These are phyloP conservation scores for Trichoderma erinaceum DNA, from an alignment of 495 filamentous ascomycete genomes.

Conservation along the genomic window DNA sequence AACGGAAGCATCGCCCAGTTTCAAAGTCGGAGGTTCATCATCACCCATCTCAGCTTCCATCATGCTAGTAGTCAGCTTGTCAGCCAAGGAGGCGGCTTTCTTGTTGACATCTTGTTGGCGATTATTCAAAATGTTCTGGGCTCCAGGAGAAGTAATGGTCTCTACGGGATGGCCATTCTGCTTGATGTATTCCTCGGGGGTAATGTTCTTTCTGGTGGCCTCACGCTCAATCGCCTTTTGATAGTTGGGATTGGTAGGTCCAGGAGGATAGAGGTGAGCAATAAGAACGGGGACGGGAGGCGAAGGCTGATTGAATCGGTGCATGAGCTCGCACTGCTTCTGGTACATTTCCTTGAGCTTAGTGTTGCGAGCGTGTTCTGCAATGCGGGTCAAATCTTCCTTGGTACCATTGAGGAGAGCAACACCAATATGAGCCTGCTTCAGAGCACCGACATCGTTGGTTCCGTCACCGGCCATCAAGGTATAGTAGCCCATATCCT, in stretches of 20 bases:
- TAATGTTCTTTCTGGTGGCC: conserved; percentile 62
- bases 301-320: conserved; percentile 81
- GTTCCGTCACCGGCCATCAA: conserved; percentile 99
- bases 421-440: conserved; percentile 96
- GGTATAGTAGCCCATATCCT: conserved; percentile 94
- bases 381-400: conserved; percentile 83
- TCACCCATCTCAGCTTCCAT: conserved; percentile 87
- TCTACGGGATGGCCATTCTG: conserved; percentile 43
- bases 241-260: conserved; percentile 89
- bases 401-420: conserved; percentile 92
- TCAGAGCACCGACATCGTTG: conserved; percentile 95
- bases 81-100: conserved; percentile 71
- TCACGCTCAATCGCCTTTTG: conserved; percentile 86
- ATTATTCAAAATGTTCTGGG: conserved; percentile 58
- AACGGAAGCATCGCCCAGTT: conserved; percentile 94
- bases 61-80: conserved; percentile 80
- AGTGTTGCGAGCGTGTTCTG: conserved; percentile 83
- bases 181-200: conserved; percentile 37
- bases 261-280: conserved; percentile 90
- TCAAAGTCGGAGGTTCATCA: conserved; percentile 88
- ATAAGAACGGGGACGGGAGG: conserved; percentile 87
- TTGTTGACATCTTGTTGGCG: conserved; percentile 60
- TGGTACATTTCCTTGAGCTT: conserved; percentile 99
- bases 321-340: conserved; percentile 86
- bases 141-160: conserved; percentile 64